phyloP scores from a whole-genome alignment of 2,329 filamentous ascomycete genomes.

The Aspergillus cejpii region DNA sequence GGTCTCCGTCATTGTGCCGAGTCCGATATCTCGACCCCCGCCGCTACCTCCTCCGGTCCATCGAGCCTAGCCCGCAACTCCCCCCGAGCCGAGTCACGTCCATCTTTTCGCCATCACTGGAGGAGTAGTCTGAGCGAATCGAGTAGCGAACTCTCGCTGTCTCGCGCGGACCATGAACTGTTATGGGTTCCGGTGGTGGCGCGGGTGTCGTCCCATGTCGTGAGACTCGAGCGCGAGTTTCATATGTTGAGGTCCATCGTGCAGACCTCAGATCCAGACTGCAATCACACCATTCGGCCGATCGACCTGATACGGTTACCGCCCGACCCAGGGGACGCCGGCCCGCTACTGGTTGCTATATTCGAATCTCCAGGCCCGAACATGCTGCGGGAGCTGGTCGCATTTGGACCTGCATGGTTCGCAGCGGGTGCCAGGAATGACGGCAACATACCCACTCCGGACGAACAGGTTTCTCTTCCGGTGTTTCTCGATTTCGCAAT shows the following conservation, averaged over 20 bases:
- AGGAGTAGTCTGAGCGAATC: slow-evolving; percentile 48
- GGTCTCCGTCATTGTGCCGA: slow-evolving; percentile 53
- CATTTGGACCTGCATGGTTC: slow-evolving; percentile 73
- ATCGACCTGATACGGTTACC: slow-evolving; percentile 71
- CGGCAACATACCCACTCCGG: slow-evolving; percentile 45
- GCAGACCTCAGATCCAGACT: slow-evolving; percentile 62
- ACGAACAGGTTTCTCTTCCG: slow-evolving; percentile 60
- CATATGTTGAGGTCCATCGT: slow-evolving; percentile 71
- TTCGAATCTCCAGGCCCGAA: slow-evolving; percentile 74
- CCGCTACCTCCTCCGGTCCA: slow-evolving; percentile 41
- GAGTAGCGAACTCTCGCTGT: slow-evolving; percentile 40
- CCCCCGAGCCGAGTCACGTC: slow-evolving; percentile 38
- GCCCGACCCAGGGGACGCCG: slow-evolving; percentile 61
- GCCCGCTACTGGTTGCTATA: slow-evolving; percentile 68
- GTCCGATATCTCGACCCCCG: slow-evolving; percentile 44
- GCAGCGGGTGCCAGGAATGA: slow-evolving; percentile 46
- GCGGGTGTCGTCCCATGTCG: slow-evolving; percentile 70
- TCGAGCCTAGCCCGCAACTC: slow-evolving; percentile 41
- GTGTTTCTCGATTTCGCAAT: slow-evolving; percentile 87
- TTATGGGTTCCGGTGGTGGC: slow-evolving; percentile 63
- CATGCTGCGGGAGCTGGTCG: slow-evolving; percentile 61
- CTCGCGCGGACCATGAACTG: slow-evolving; percentile 35
- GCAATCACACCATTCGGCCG: slow-evolving; percentile 70
- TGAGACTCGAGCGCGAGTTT: slow-evolving; percentile 80
- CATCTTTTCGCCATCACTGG: slow-evolving; percentile 42